phyloP scores from a whole-genome alignment of 2,329 filamentous ascomycete genomes.

The Rutstroemia sp. region DNA sequence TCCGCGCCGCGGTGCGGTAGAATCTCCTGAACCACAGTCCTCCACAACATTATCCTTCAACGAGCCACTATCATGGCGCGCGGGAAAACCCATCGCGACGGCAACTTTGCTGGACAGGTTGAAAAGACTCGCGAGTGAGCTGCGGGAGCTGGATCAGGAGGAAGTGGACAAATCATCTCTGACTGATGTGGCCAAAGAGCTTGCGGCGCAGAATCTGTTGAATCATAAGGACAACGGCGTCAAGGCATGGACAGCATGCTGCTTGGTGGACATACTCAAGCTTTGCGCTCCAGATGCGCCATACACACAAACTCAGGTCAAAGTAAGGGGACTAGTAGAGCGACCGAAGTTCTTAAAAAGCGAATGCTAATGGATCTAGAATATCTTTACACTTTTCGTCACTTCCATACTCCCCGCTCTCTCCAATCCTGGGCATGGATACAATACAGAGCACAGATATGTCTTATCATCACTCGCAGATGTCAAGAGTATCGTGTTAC shows the following conservation, averaged over 20 bases:
- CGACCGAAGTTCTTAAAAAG: neutral
- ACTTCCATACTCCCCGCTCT: slow-evolving; percentile 76
- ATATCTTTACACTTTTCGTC: slow-evolving; percentile 88
- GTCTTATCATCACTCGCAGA: slow-evolving; percentile 83
- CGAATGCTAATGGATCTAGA: slow-evolving; percentile 41
- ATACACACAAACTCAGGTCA: slow-evolving; percentile 82
- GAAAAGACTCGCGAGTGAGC: slow-evolving; percentile 72
- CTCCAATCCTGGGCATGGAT: slow-evolving; percentile 78
- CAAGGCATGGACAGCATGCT: slow-evolving; percentile 79
- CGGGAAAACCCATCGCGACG: slow-evolving; percentile 81
- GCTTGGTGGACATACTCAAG: slow-evolving; percentile 85
- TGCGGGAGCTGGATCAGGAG: slow-evolving; percentile 81
- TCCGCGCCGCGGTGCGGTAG: slow-evolving; percentile 28
- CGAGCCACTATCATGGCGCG: slow-evolving; percentile 82
- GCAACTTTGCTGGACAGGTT: slow-evolving; percentile 76
- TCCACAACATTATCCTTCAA: slow-evolving; percentile 63
- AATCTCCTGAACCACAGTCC: slow-evolving; percentile 25
- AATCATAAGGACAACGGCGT: slow-evolving; percentile 92
- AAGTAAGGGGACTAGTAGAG: slow-evolving; percentile 45
- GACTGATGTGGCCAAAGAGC: slow-evolving; percentile 72
- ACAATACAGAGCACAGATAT: slow-evolving; percentile 89
- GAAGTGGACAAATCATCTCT: slow-evolving; percentile 78
- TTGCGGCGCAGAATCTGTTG: slow-evolving; percentile 74
- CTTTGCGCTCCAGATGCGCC: slow-evolving; percentile 93
- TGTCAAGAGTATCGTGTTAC: slow-evolving; percentile 87